Conservation (phyloP, 1,139 yeast genomes). For the Pichia sp. region DNA sequence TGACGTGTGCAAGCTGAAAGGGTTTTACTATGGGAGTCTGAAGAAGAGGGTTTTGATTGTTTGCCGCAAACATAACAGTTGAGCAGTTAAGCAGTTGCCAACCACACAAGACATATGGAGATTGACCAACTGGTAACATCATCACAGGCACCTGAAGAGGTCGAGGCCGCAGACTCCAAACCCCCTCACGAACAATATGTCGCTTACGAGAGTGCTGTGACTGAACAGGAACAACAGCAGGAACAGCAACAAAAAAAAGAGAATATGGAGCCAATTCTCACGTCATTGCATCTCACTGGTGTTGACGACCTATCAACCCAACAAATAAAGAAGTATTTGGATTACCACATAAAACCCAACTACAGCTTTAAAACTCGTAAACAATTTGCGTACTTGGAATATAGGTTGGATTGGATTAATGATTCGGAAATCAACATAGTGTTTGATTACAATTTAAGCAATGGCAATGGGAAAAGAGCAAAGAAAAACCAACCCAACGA, state of each 20-base stretch:
- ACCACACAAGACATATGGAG: neutral
- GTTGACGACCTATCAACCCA: constrained; percentile 66
- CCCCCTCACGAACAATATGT: neutral
- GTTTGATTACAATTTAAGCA: constrained; percentile 31
- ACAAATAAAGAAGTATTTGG: constrained; percentile 56
- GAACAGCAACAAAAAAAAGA: neutral
- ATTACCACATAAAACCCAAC: constrained; percentile 43
- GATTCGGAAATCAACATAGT: constrained; percentile 56
- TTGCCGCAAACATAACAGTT: too few relatives aligned
- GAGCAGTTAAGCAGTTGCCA: too few relatives aligned
- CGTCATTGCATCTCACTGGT: constrained; percentile 53
- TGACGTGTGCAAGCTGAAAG: neutral
- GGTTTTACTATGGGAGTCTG: neutral
- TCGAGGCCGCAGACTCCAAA: neutral
- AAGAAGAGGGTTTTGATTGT: too few relatives aligned
- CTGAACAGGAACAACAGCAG: neutral
- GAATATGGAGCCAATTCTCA: constrained; percentile 37
- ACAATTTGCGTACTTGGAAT: constrained; percentile 25
- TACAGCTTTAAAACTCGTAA: constrained; percentile 31
- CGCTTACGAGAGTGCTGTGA: neutral
- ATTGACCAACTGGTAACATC: neutral
- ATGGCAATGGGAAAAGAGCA: neutral
- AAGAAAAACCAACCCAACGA: neutral
- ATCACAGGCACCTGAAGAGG: neutral
- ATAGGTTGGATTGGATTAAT: constrained; percentile 63